These are phyloP conservation scores for Dothideomycetes sp. DNA, from an alignment of 2,329 filamentous ascomycete genomes.

Conservation along the genomic window DNA sequence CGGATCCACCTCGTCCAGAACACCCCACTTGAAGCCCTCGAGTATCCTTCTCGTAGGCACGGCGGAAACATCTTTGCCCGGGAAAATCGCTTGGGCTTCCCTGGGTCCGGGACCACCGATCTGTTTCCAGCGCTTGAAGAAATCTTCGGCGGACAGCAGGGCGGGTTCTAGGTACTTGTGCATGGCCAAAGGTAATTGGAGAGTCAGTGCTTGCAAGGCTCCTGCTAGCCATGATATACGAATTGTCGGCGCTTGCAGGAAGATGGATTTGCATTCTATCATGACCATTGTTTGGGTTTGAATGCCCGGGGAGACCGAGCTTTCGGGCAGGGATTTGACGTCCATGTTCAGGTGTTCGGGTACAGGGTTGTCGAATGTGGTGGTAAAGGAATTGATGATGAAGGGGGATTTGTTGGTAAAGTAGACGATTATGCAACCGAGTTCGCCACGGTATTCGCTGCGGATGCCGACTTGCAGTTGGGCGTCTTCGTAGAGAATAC, in stretches of 20 bases:
- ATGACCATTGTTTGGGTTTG: conserved; percentile 92
- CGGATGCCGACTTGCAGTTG: conserved; percentile 88
- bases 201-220: conserved; percentile 80
- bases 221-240: conserved; percentile 91
- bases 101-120: conserved; percentile 73
- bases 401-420: conserved; percentile 83
- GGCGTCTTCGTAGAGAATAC: conserved; percentile 86
- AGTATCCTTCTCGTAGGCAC: conserved; percentile 63
- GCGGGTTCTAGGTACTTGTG: conserved; percentile 98
- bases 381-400: conserved; percentile 83
- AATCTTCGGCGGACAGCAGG: conserved; percentile 78
- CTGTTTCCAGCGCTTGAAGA: conserved; percentile 99
- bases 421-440: conserved; percentile 91
- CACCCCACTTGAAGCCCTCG: conserved; percentile 80
- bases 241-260: conserved; percentile 78
- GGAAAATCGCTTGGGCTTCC: conserved; percentile 81
- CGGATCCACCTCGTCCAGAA: conserved; percentile 78
- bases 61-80: conserved; percentile 57
- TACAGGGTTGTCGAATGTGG: conserved; percentile 71
- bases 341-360: conserved; percentile 69
- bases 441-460: conserved; percentile 89
- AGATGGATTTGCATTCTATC: conserved; percentile 78
- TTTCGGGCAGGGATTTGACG: conserved; percentile 80
- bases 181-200: conserved; percentile 78
- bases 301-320: conserved; percentile 60